These are phyloP conservation scores for Salicornia ramosissima DNA, from an alignment of 148 eudicot species.

Conservation along the genomic window DNA sequence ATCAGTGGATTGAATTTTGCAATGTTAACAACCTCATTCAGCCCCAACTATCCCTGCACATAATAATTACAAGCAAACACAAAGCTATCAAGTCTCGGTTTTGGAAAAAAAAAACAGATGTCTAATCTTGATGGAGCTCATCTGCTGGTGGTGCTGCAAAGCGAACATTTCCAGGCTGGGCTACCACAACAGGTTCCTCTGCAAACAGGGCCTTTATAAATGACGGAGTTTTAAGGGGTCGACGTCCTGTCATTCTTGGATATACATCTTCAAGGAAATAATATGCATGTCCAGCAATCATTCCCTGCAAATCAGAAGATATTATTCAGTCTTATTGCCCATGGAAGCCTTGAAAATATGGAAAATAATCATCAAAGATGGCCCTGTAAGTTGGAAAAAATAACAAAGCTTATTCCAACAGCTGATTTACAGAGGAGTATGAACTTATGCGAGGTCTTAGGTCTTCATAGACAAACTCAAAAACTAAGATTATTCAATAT, in stretches of 20 bases:
- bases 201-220: slow-evolving; percentile 69
- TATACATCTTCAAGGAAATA: slow-evolving; percentile 92
- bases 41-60: slow-evolving; percentile 7
- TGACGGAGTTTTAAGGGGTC: slow-evolving; percentile 83
- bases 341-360: neutral
- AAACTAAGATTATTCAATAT: no score
- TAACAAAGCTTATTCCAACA: neutral
- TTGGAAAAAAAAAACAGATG: neutral
- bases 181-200: slow-evolving; percentile 85
- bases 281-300: slow-evolving; percentile 98
- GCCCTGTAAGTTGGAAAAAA: no score
- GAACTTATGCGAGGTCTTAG: no score
- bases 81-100: slow-evolving; percentile 17
- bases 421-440: neutral
- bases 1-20: neutral
- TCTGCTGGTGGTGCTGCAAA: slow-evolving; percentile 67
- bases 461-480: no score
- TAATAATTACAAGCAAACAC: slow-evolving; percentile 34
- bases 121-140: slow-evolving; percentile 33
- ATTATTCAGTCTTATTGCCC: neutral
- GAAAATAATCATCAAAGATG: no score
- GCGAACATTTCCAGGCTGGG: slow-evolving; percentile 58
- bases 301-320: slow-evolving; percentile 51
- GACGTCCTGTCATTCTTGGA: slow-evolving; percentile 87
- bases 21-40: neutral